Evolutionary conservation across 2,329 filamentous ascomycete species (phyloP).

Genomic region (Sporothrix dimorphospora): DNA sequence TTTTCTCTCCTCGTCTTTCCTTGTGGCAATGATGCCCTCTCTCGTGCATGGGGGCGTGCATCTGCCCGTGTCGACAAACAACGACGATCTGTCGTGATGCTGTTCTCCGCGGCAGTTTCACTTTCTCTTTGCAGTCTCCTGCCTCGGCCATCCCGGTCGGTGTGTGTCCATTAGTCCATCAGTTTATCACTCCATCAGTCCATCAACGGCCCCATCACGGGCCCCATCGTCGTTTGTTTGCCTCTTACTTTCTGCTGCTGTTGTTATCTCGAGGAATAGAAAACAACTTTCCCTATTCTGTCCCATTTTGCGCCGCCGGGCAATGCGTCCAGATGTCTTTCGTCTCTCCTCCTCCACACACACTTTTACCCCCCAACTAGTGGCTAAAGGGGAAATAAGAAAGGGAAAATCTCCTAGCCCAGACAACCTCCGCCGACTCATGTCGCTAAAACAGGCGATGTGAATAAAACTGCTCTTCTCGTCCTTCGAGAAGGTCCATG

Average conservation of each 20-base stretch:
- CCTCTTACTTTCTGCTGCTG: neutral
- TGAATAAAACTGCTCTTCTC: neutral
- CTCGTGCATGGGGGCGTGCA: neutral
- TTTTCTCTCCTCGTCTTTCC: neutral
- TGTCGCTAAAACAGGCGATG: neutral
- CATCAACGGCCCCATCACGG: neutral
- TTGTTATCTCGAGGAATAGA: conserved; percentile 9
- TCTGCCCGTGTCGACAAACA: neutral
- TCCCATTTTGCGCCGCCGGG: conserved; percentile 6
- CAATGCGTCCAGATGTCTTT: neutral
- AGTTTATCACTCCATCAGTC: too few species aligned
- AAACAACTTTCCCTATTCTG: conserved; percentile 6
- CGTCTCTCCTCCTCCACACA: neutral
- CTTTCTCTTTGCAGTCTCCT: neutral
- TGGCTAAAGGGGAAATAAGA: neutral
- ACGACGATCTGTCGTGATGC: conserved; percentile 6
- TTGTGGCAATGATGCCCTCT: conserved; percentile 3
- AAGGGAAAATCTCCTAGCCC: neutral
- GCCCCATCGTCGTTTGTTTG: neutral
- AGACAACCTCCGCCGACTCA: neutral
- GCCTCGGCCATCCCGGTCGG: neutral
- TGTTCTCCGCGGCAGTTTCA: neutral
- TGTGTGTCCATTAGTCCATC: neutral
- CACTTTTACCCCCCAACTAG: neutral
- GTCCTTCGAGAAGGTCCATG: conserved; percentile 32